A percentile compares a stretch with the other conserved stretches of the same genome.
phyloP scores from a whole-genome alignment of 2,329 filamentous ascomycete species.

The Tolypocladium paradoxum region DNA sequence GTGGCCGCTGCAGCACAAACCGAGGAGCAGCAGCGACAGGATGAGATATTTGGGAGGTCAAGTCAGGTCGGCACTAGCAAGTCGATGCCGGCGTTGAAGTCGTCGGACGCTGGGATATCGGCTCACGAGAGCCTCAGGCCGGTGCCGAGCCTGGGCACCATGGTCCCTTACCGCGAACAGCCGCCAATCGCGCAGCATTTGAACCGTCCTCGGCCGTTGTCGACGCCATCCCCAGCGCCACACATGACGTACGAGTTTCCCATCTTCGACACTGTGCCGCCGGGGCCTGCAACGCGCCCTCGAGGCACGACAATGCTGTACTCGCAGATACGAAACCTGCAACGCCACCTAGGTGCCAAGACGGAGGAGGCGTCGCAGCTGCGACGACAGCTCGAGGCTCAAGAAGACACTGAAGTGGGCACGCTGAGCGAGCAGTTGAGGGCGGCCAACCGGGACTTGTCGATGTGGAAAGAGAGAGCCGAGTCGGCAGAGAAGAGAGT shows the following conservation, averaged over 20 bases:
- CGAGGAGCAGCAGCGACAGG: not conserved
- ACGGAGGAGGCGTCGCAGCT: slow-evolving; percentile 35
- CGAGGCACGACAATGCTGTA: slow-evolving; percentile 28
- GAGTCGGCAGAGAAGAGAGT: slow-evolving; percentile 44
- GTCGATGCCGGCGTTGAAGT: not conserved
- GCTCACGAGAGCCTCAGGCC: slow-evolving; percentile 2
- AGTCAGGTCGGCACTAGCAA: not conserved
- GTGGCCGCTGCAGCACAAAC: not conserved
- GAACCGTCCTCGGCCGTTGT: slow-evolving; percentile 21
- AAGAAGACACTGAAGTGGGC: slow-evolving; percentile 30
- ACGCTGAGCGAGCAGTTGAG: slow-evolving; percentile 38
- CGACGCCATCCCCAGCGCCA: slow-evolving; percentile 12
- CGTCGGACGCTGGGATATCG: not conserved
- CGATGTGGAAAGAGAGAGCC: slow-evolving; percentile 43
- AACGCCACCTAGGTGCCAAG: slow-evolving; percentile 32
- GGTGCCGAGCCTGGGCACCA: slow-evolving; percentile 25
- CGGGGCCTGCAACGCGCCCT: not conserved
- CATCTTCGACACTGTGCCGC: not conserved
- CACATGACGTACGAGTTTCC: not conserved
- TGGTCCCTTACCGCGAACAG: slow-evolving; percentile 24
- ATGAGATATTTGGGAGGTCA: not conserved
- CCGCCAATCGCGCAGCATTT: slow-evolving; percentile 29
- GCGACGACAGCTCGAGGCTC: slow-evolving; percentile 33
- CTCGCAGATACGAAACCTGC: slow-evolving; percentile 37
- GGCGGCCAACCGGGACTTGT: slow-evolving; percentile 18